These are phyloP conservation scores for Fraxinus paxiana DNA, from an alignment of 305 asterid species.

Conservation along the genomic window DNA sequence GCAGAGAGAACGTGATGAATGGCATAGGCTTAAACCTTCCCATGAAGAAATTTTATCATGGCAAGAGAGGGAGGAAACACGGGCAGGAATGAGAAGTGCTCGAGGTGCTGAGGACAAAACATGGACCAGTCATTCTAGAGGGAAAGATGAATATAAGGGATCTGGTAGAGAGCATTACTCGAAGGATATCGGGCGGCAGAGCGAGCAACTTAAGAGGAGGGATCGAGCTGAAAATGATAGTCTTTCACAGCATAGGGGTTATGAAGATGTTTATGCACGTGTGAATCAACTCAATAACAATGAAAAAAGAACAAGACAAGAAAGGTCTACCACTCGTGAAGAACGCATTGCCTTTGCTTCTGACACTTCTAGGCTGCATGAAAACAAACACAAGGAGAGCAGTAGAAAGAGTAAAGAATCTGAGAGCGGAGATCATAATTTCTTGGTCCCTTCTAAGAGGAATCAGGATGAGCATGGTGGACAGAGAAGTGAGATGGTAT, in stretches of 20 bases:
- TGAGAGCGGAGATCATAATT: conserved; percentile 55
- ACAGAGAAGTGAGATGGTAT: conserved; percentile 70
- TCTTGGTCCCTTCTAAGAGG: conserved; percentile 48
- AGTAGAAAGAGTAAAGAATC: conserved; percentile 62
- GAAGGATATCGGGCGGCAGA: conserved; percentile 55
- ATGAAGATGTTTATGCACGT: conserved; percentile 57
- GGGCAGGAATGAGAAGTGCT: conserved; percentile 47
- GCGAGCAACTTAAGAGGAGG: conserved; percentile 63
- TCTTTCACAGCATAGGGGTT: conserved; percentile 56
- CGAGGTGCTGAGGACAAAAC: conserved; percentile 64
- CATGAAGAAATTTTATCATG: conserved; percentile 56
- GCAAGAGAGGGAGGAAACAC: conserved; percentile 71
- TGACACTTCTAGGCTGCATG: conserved; percentile 55
- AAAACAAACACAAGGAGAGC: conserved; percentile 52
- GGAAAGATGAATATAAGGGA: conserved; percentile 65
- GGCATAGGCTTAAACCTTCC: conserved; percentile 61
- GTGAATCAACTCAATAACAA: conserved; percentile 45
- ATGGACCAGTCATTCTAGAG: conserved; percentile 60
- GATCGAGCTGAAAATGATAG: conserved; percentile 63
- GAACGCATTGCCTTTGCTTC: conserved; percentile 55
- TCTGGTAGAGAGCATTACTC: conserved; percentile 62
- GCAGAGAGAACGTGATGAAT: conserved; percentile 78
- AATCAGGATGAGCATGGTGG: conserved; percentile 55
- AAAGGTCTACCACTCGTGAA: conserved; percentile 56
- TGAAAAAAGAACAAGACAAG: conserved; percentile 69